Evolutionary conservation across 2,329 filamentous ascomycete genomes (phyloP), one percentile per base, ranked within the genome.

Genomic region (Scolecobasidium constrictum): DNA sequence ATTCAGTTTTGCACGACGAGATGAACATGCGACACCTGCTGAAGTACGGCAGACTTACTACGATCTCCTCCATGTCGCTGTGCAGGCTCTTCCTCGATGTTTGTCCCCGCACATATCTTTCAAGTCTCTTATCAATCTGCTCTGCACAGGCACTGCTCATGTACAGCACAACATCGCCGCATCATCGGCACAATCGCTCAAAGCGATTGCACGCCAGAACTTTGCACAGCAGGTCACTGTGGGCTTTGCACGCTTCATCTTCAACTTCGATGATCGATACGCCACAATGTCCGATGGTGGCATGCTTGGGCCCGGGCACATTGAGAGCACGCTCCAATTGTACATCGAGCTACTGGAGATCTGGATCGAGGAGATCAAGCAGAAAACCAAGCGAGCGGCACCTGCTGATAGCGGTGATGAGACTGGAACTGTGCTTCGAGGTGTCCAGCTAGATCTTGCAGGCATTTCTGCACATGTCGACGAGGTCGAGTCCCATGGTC

Each of bases 231-330:
- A 92, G 59, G 92, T 98, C 3, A 94, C 88, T 0, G 94, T 93
- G 62, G 90, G 92, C 0, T 98, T 98, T 62, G 86, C 92, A 28
- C 75, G 88, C 19, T 98, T 96, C 62, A 98, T 98, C 42, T 98
- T 98, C 67, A 94, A 92, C 52, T 98, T 96, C 58, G 93, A 98
- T 59, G 88, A 94, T 51, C 80, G 88, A 18, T 98, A 98, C 60
- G 86, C 90, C 1, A 96, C 92, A 22, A 95, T 96, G 80, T 94
- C 88, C 7, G 92, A 98, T 55, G 92, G 93, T 22, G 92, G 92
- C 2, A 92, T 98, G 81, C 77, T 98, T 18, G 92, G 90, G 0
- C 81, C 86, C 23, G 85, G 82, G 4, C 92, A 98, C 55, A 95
- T 98, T 45, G 92, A 98, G 59, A 94, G 81, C 51, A 98, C 92